These are phyloP conservation scores for Hymenoscyphus fraxineus DNA, from an alignment of 2,329 filamentous ascomycete species.

Conservation along the genomic window DNA sequence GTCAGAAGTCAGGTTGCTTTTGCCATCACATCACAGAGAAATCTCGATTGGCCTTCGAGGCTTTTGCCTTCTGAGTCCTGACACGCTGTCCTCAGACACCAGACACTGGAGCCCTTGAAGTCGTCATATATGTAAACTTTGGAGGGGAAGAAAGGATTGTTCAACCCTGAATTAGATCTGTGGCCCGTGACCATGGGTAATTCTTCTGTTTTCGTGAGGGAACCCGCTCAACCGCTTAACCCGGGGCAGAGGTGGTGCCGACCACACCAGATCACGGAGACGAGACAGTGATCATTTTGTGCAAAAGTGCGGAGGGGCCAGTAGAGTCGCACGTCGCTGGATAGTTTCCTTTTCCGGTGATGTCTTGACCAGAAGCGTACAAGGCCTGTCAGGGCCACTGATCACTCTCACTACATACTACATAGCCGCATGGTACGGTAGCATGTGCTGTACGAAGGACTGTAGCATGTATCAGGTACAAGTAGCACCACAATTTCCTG, in stretches of 20 bases:
- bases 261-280: constrained; percentile 1
- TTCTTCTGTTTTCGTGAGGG: constrained; percentile 2
- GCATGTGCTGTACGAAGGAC: too few species aligned
- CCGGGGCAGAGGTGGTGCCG: background rate
- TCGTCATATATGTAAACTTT: background rate
- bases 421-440: background rate
- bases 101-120: background rate
- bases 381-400: too few species aligned
- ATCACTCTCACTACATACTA: background rate
- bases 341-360: background rate
- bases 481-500: background rate
- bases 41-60: too few species aligned
- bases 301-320: too few species aligned
- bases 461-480: background rate
- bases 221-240: background rate
- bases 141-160: background rate
- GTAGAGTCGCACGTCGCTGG: background rate
- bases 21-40: too few species aligned
- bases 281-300: too few species aligned
- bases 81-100: background rate
- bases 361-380: background rate
- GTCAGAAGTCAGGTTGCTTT: background rate
- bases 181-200: background rate
- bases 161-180: constrained; percentile 1
- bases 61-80: background rate